phyloP scores from a whole-genome alignment of 225 moss, liverwort and hornwort genomes.

The Sphagnum tenellum region DNA sequence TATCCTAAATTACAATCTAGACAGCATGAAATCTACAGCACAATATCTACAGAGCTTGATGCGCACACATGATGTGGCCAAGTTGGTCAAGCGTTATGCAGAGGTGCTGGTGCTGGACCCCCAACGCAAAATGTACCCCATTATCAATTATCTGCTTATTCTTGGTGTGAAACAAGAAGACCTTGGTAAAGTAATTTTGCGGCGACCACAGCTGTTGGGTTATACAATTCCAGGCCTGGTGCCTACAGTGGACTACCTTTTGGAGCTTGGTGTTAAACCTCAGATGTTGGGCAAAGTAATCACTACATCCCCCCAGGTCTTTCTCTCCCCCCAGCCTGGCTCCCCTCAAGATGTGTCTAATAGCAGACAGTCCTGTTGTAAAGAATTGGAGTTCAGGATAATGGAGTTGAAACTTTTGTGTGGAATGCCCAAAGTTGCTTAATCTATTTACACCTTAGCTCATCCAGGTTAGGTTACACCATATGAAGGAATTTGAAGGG shows the following conservation, averaged over 20 bases:
- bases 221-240: slow-evolving; percentile 59
- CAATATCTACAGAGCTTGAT: slow-evolving; percentile 49
- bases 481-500: too few relatives aligned
- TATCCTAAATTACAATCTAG: slow-evolving; percentile 46
- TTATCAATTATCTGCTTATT: slow-evolving; percentile 43
- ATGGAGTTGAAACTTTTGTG: too few relatives aligned
- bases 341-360: too few relatives aligned
- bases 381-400: too few relatives aligned
- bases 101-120: slow-evolving; percentile 74
- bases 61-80: slow-evolving; percentile 35
- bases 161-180: slow-evolving; percentile 58
- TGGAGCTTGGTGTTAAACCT: slow-evolving; percentile 60
- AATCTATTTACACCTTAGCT: too few relatives aligned
- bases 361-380: too few relatives aligned
- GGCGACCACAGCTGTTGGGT: slow-evolving; percentile 67
- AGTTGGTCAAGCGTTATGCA: slow-evolving; percentile 57
- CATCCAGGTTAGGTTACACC: too few relatives aligned
- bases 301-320: slow-evolving; percentile 66
- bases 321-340: neutral
- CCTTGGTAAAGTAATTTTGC: slow-evolving; percentile 60
- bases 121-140: slow-evolving; percentile 59
- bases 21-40: slow-evolving; percentile 46
- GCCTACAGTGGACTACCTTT: slow-evolving; percentile 56
- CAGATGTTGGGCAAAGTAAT: slow-evolving; percentile 60
- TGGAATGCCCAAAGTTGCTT: too few relatives aligned